Percentiles rank a stretch among this genome's conserved stretches.
Conservation (phyloP, 805 yeast genomes). For the Wickerhamomyces bovis region DNA sequence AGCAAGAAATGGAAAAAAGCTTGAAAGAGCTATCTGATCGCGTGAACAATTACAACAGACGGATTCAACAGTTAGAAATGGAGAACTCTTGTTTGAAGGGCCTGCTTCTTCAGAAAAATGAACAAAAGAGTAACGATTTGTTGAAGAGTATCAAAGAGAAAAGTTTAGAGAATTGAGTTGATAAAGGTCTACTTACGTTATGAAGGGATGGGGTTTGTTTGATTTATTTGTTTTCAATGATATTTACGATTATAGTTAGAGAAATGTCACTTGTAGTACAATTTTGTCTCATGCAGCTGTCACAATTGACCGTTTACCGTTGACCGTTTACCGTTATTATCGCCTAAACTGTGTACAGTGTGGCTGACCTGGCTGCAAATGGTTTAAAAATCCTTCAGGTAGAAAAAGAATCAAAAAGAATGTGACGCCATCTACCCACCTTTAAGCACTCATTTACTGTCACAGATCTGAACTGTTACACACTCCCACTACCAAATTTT, state of each 20-base stretch:
- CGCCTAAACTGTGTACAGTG: background rate
- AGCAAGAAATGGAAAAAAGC: slow-evolving; percentile 50
- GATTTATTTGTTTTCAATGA: background rate
- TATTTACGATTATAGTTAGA: background rate
- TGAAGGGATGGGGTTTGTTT: background rate
- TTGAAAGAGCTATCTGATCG: slow-evolving; percentile 37
- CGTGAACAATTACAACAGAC: slow-evolving; percentile 38
- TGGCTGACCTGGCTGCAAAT: background rate
- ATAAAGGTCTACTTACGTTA: background rate
- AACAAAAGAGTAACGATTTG: slow-evolving; percentile 32
- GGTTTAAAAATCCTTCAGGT: background rate
- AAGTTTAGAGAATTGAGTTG: background rate
- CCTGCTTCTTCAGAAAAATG: slow-evolving; percentile 47
- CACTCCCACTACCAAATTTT: too few relatives aligned
- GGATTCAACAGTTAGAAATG: slow-evolving; percentile 50
- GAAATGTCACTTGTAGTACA: too few relatives aligned
- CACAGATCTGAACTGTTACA: too few relatives aligned
- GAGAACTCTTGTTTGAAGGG: slow-evolving; percentile 55
- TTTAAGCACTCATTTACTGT: too few relatives aligned
- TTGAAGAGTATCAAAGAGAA: slow-evolving; percentile 32
- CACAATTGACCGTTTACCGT: too few relatives aligned
- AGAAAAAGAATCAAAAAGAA: too few relatives aligned
- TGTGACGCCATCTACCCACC: too few relatives aligned
- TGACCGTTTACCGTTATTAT: too few relatives aligned
- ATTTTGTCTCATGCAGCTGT: background rate